A percentile compares a stretch with the other conserved stretches of the same genome.
Conservation (phyloP, 2,329 filamentous ascomycete species). For the Curvularia eragrostidis region DNA sequence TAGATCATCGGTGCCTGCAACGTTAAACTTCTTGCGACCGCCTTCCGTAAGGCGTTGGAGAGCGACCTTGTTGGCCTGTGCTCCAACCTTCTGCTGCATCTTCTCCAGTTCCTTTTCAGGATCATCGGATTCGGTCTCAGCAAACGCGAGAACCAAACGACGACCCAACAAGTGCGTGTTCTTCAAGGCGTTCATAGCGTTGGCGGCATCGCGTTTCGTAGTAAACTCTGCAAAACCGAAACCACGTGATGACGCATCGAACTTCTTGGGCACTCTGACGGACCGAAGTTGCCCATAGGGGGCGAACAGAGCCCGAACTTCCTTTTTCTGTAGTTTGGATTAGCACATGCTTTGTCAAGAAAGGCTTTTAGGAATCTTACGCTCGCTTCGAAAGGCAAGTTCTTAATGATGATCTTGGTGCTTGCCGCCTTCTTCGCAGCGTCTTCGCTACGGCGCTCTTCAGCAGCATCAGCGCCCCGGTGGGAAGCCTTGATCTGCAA, state of each 20-base stretch:
- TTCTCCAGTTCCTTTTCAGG: constrained; percentile 95
- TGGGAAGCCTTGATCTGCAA: constrained; percentile 86
- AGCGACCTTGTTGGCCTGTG: constrained; percentile 88
- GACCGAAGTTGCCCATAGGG: constrained; percentile 92
- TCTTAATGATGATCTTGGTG: constrained; percentile 98
- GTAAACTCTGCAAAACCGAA: constrained; percentile 98
- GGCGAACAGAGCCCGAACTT: constrained; percentile 83
- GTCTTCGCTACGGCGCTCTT: constrained; percentile 84
- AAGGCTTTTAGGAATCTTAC: constrained; percentile 28
- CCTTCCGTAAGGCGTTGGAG: constrained; percentile 85
- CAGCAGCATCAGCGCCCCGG: constrained; percentile 83
- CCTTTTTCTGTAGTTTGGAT: constrained; percentile 70
- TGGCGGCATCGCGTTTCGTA: constrained; percentile 85
- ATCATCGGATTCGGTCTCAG: constrained; percentile 85
- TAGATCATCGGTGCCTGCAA: constrained; percentile 70
- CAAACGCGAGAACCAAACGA: constrained; percentile 88
- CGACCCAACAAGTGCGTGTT: constrained; percentile 94
- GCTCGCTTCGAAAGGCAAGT: constrained; percentile 87
- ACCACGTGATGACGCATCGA: constrained; percentile 84
- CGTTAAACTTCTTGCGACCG: constrained; percentile 87
- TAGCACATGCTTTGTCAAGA: constrained; percentile 22
- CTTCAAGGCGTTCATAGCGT: constrained; percentile 87
- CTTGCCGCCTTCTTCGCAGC: constrained; percentile 79
- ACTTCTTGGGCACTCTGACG: constrained; percentile 93
- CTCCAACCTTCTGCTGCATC: constrained; percentile 95